Base-by-base conservation (phyloP, 2,329 filamentous ascomycete genomes). In the Stemphylium beticola region DNA sequence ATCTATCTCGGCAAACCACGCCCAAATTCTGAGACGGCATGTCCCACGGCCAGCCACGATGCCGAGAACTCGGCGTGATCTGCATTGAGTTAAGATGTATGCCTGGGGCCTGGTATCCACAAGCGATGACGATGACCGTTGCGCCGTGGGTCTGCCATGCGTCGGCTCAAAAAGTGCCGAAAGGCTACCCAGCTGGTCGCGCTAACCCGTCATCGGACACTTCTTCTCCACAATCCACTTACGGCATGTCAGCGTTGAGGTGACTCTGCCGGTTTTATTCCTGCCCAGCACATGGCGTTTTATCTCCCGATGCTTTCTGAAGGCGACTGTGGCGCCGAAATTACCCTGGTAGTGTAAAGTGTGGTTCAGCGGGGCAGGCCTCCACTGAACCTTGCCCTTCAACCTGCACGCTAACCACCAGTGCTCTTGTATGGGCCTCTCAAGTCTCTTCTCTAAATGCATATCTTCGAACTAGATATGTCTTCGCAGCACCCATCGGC, bases 151-250 rank as follows among this genome's bases (percentile, higher is more conserved):
- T 33, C 42, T 12, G 26, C 26, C 7, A 4, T 22, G 18, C 45
- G 26, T 53, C 51, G 51, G 51, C 51, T 43, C 32, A 49, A 17
- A 49, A 53, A 32, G 38, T 49, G 4, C 51, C 45, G 45, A 53
- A 48, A 36, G 32, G 12, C 36, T 12, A 37, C 26, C 14, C 11
- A 15, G 32, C 4, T 7, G 15, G 22, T 12, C 18, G 18, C 39
- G 26, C 33, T 53, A 38, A 4, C 18, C 26, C 15, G 24, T 34
- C 38, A 42, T 37, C 44, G 24, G 33, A 17, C 29, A 26, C 31
- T 18, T 42, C 17, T 22, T 38, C 40, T 37, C 41, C 51, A 47
- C 17, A 32, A 36, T 44, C 39, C 29, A 46, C 45, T 45, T 40
- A 49, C 44, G 31, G n/a, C 18, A 49, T 54, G 20, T 12, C 22